phyloP scores from a whole-genome alignment of 441 rosid genomes.

The Adansonia gregorii region DNA sequence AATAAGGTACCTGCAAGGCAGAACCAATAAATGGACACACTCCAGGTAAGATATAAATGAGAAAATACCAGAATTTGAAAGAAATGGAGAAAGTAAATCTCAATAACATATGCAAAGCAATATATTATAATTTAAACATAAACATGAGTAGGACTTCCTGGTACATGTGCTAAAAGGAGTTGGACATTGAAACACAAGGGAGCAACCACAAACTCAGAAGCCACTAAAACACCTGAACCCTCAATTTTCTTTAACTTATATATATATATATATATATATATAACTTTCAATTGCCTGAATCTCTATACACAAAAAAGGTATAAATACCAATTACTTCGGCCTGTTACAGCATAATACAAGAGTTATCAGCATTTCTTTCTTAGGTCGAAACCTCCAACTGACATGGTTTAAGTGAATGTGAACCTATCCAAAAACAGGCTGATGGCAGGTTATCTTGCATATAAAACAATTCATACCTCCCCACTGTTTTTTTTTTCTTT shows the following conservation, averaged over 20 bases:
- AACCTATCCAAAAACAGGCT: not conserved
- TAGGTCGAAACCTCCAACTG: not conserved
- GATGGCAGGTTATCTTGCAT: not conserved
- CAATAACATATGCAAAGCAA: not conserved
- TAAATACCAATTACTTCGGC: not conserved
- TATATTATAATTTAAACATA: not conserved
- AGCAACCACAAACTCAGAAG: not conserved
- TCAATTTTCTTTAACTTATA: not conserved
- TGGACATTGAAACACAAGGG: not conserved
- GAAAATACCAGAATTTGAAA: not conserved
- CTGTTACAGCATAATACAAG: not conserved
- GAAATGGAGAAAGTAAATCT: not conserved
- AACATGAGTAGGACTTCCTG: not conserved
- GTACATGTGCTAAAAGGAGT: not conserved
- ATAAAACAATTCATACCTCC: not conserved
- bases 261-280: not conserved
- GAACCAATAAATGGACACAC: not conserved
- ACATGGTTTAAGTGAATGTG: not conserved
- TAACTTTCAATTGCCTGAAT: not conserved
- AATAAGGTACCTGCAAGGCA: slow-evolving; percentile 62
- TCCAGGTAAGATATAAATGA: not conserved
- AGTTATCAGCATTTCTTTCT: not conserved
- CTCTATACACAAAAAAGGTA: not conserved
- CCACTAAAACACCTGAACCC: not conserved
- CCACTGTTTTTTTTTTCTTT: not conserved